These are phyloP conservation scores for Saksenaea oblongispora DNA, from an alignment of 371 early-diverging fungal species.

Conservation along the genomic window DNA sequence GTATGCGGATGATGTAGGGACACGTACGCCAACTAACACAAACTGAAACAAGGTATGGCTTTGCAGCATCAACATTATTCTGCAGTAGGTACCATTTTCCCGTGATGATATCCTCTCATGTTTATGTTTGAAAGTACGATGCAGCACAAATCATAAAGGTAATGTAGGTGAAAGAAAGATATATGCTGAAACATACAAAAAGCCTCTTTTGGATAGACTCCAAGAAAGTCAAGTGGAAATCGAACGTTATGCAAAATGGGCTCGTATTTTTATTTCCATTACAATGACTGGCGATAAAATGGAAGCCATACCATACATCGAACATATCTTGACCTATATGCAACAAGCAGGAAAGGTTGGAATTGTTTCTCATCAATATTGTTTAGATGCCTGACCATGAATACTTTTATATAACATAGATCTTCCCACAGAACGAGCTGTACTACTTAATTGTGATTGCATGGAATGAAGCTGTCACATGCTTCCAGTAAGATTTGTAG, in stretches of 20 bases:
- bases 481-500: conserved; percentile 11
- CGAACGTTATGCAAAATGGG: conserved; percentile 8
- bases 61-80: not conserved
- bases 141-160: conserved; percentile 8
- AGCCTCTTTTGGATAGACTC: not conserved
- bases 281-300: conserved; percentile 3
- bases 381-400: not conserved
- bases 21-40: too few species aligned
- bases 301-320: not conserved
- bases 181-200: not conserved
- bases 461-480: conserved; percentile 21
- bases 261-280: conserved; percentile 6
- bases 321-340: not conserved
- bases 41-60: not conserved
- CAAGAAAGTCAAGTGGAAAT: not conserved
- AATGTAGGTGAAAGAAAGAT: not conserved
- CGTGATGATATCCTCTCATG: not conserved
- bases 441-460: conserved; percentile 13
- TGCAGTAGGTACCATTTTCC: not conserved
- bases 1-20: not conserved
- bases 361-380: not conserved
- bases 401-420: not conserved
- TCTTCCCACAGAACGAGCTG: conserved; percentile 15
- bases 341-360: not conserved
- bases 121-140: conserved; percentile 1